phyloP scores from a whole-genome alignment of 2,329 filamentous ascomycete species.

The Paecilomyces sp. region DNA sequence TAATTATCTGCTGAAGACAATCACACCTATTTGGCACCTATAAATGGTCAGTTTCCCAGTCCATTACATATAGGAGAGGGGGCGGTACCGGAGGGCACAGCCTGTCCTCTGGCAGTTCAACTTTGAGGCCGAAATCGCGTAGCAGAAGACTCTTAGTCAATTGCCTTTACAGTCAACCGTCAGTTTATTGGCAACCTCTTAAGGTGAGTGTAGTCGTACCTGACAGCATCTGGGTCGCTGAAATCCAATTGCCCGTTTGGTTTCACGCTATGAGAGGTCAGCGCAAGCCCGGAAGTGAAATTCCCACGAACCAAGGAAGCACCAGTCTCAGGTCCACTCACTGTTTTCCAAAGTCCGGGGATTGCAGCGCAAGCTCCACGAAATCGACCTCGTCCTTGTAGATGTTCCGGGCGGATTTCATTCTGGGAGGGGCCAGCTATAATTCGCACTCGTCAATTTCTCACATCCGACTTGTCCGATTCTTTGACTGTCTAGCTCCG shows the following conservation, averaged over 20 bases:
- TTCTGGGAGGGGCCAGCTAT: constrained; percentile 6
- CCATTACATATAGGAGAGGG: background rate
- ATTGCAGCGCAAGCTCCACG: constrained; percentile 50
- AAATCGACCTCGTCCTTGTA: constrained; percentile 59
- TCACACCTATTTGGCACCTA: constrained; percentile 41
- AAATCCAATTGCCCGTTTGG: constrained; percentile 66
- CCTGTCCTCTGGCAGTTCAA: constrained; percentile 68
- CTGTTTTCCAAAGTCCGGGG: constrained; percentile 54
- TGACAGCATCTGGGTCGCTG: constrained; percentile 65
- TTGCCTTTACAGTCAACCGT: constrained; percentile 33
- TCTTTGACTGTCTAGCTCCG: background rate
- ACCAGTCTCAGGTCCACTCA: constrained; percentile 24
- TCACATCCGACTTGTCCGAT: background rate
- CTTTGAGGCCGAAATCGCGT: constrained; percentile 63
- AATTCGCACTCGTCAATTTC: background rate
- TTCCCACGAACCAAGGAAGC: background rate
- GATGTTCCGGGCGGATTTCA: constrained; percentile 34
- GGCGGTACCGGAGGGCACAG: constrained; percentile 72
- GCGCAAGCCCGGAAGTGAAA: background rate
- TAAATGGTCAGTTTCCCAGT: background rate
- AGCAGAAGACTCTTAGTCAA: constrained; percentile 73
- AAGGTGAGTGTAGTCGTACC: constrained; percentile 42
- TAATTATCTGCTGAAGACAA: background rate
- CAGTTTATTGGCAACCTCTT: background rate
- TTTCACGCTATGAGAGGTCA: constrained; percentile 38